phyloP scores from a whole-genome alignment of 352 stramenopile genomes.

The Pythium monospermum region DNA sequence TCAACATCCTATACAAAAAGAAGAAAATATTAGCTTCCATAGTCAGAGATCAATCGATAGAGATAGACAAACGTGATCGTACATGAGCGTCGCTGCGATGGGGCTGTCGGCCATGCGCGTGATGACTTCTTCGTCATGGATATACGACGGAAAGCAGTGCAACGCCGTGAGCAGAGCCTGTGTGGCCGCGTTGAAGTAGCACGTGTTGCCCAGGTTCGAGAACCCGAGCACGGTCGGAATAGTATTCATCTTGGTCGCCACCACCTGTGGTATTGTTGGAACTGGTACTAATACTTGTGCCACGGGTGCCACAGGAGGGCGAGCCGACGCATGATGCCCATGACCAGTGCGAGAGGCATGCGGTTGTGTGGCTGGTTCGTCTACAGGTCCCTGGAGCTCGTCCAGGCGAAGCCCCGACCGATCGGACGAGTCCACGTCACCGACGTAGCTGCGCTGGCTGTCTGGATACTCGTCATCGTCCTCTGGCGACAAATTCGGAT shows the following conservation, averaged over 20 bases:
- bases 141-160: conserved; percentile 57
- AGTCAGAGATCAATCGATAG: not conserved
- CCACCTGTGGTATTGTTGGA: not conserved
- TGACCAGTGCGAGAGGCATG: not conserved
- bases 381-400: no score
- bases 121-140: conserved; percentile 41
- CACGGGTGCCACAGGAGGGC: not conserved
- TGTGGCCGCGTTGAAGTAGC: conserved; percentile 89
- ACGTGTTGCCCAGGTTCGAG: conserved; percentile 92
- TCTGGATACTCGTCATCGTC: conserved; percentile 3
- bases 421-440: conserved; percentile 1
- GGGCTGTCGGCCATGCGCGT: conserved; percentile 71
- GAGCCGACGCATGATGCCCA: no score
- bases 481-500: not conserved
- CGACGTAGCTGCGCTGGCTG: conserved; percentile 11
- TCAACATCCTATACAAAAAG: conserved; percentile 7
- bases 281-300: not conserved
- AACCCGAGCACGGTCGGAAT: conserved; percentile 48
- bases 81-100: conserved; percentile 81
- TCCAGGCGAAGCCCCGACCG: not conserved
- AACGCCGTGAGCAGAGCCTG: conserved; percentile 90
- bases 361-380: not conserved
- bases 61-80: conserved; percentile 15
- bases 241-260: not conserved
- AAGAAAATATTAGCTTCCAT: not conserved